Percentiles rank a stretch among this genome's conserved stretches.
These are phyloP conservation scores for Salix arbutifolia DNA, from an alignment of 345 rosid species.

Conservation along the genomic window DNA sequence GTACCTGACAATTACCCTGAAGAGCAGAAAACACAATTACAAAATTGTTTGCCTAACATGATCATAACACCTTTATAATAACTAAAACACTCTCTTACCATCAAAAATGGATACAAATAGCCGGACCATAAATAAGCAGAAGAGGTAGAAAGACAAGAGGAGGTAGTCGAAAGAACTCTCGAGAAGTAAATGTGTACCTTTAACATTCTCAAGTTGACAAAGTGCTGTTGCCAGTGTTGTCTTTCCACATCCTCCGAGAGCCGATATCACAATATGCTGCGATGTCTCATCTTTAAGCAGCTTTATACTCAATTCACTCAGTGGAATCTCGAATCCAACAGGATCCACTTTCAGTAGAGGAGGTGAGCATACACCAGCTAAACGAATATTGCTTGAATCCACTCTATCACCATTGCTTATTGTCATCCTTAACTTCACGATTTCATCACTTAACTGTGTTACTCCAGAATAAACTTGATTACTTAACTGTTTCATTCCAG, in stretches of 20 bases:
- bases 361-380: slow-evolving; percentile 13
- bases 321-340: slow-evolving; percentile 22
- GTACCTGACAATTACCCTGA: too few species aligned
- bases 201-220: slow-evolving; percentile 18
- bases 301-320: slow-evolving; percentile 15
- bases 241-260: slow-evolving; percentile 30
- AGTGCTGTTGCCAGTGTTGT: slow-evolving; percentile 21
- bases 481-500: neutral
- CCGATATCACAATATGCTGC: slow-evolving; percentile 18
- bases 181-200: slow-evolving; percentile 3
- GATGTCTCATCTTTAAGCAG: slow-evolving; percentile 3
- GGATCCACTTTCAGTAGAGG: slow-evolving; percentile 15
- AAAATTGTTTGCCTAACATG: too few species aligned
- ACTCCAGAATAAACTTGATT: neutral
- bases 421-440: neutral
- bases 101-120: neutral
- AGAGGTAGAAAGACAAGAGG: neutral
- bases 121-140: neutral
- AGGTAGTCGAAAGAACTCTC: neutral
- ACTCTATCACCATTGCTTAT: neutral
- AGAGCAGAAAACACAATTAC: too few species aligned
- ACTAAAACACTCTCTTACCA: neutral
- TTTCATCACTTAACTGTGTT: neutral
- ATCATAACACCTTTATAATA: neutral
- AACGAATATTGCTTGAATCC: neutral